Base-by-base conservation (phyloP, 768 basidiomycete genomes). In the Terana coerulea region DNA sequence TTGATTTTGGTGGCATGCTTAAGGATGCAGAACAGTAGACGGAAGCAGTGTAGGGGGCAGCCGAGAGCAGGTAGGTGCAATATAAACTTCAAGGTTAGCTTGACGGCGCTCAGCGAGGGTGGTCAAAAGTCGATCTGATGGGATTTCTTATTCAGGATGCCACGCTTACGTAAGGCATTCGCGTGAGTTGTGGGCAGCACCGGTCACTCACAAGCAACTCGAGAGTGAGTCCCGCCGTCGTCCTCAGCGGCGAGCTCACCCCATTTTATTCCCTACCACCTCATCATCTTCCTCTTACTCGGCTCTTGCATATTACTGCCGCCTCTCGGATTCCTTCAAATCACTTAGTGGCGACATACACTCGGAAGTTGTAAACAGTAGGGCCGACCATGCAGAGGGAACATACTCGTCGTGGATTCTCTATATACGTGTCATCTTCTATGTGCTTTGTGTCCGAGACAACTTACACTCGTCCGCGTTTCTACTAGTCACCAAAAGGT, bases 401-500 rank as follows among this genome's bases (percentile, higher is more conserved):
- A 74, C 80, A 87, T 54, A 36, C 64, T 54, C 84, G 89, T 60
- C 81, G 89, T 70, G 90, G 90, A 62, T 92, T 93, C 79, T 78
- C 85, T 64, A 84, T 92, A 91, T 92, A 88, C 81, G 90, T 90
- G 61, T 63, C 55, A 72, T 72, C 61, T 49, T 55, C 52, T 51
- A 48, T 51, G 57, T 51, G 28, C 40, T 46, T 46, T 45, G 33
- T 44, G 49, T 25, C 25, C 9, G 48, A 25, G 3, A 21, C 24
- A 14, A 55, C 67, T 79, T 78, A 79, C 81, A 66, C 73, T 46
- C 3, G 55, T 67, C 61, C 65, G 61, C 68, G 76, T 83, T 67
- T 85, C 67, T 84, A 92, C 87, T 84, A 91, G 88, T 72, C 90
- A 95, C 72, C 95, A 98, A 79, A 92, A 92, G 67, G 94, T 97